Percentiles rank a stretch among this genome's conserved stretches.
phyloP scores from a whole-genome alignment of 345 rosid genomes.

The Lepidium sativum region DNA sequence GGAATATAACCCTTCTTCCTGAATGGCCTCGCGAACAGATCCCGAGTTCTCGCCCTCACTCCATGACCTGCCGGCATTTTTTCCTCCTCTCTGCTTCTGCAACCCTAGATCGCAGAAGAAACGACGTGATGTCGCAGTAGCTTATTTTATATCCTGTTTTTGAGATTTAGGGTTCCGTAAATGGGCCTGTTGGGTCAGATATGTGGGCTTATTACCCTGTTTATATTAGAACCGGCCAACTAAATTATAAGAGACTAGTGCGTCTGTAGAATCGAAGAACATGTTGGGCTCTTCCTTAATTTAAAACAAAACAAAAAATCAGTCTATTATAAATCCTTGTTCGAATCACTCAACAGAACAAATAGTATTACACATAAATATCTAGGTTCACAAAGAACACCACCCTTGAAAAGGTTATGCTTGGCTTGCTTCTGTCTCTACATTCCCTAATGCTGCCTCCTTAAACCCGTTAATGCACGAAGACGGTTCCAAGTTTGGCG shows the following conservation, averaged over 20 bases:
- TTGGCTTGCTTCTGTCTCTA: constrained; percentile 34
- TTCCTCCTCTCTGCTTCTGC: not conserved
- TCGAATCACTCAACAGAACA: not conserved
- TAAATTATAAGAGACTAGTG: not conserved
- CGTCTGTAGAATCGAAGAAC: not conserved
- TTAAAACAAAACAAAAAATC: not conserved
- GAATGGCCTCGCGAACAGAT: constrained; percentile 60
- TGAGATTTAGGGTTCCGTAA: constrained; percentile 8
- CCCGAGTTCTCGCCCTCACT: constrained; percentile 56
- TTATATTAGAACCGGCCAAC: not conserved
- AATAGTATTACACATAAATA: not conserved
- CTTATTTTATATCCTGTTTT: not conserved
- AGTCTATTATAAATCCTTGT: not conserved
- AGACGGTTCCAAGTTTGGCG: not conserved
- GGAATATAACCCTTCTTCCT: constrained; percentile 86
- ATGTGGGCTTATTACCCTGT: not conserved
- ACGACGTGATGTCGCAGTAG: not conserved
- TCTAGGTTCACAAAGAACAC: not conserved
- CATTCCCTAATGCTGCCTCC: constrained; percentile 24
- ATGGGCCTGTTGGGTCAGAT: not conserved
- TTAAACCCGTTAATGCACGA: constrained; percentile 22
- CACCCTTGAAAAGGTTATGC: not conserved
- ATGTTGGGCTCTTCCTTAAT: not conserved
- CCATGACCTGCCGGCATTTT: constrained; percentile 68
- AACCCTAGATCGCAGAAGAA: constrained; percentile 10